Evolutionary conservation across 2,329 filamentous ascomycete species (phyloP).

Genomic region (Leptographium flavum): DNA sequence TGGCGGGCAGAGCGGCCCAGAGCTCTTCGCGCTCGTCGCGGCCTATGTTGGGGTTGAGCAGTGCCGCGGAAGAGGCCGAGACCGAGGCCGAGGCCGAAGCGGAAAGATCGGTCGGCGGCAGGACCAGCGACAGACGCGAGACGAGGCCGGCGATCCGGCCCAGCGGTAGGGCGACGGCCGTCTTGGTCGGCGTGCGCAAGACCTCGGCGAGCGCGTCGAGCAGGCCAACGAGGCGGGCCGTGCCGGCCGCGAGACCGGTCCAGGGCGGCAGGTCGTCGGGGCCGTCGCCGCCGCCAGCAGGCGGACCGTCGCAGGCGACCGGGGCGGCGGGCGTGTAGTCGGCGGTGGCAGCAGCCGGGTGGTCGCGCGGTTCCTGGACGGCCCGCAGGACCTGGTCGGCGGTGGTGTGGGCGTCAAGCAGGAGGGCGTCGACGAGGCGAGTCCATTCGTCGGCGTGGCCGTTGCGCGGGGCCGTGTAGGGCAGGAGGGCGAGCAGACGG

Average conservation of each 20-base stretch:
- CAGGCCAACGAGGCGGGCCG: conserved; percentile 52
- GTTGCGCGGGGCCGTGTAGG: conserved; percentile 70
- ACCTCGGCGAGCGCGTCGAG: conserved; percentile 51
- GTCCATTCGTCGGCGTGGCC: conserved; percentile 66
- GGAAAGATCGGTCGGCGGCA: conserved; percentile 36
- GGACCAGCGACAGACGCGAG: conserved; percentile 54
- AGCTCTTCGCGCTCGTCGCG: conserved; percentile 73
- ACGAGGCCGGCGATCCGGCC: conserved; percentile 54
- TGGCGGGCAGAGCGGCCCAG: conserved; percentile 55
- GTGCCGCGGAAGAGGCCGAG: no score
- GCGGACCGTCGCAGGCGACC: conserved; percentile 30
- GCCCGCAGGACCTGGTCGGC: conserved; percentile 67
- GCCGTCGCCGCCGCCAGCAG: conserved; percentile 27
- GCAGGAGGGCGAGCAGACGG: conserved; percentile 54
- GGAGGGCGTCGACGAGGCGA: conserved; percentile 44
- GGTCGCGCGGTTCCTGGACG: conserved; percentile 70
- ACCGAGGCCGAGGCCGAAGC: no score
- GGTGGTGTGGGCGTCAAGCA: conserved; percentile 54
- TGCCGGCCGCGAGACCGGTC: conserved; percentile 60
- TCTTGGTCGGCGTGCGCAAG: conserved; percentile 49
- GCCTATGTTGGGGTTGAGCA: conserved; percentile 57
- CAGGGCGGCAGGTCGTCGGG: conserved; percentile 48
- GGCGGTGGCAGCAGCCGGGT: conserved; percentile 31
- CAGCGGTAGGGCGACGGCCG: conserved; percentile 51
- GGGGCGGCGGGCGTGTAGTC: conserved; percentile 25